phyloP scores from a whole-genome alignment of 805 yeast genomes.

The Sugiyamaella qingdaonensis region DNA sequence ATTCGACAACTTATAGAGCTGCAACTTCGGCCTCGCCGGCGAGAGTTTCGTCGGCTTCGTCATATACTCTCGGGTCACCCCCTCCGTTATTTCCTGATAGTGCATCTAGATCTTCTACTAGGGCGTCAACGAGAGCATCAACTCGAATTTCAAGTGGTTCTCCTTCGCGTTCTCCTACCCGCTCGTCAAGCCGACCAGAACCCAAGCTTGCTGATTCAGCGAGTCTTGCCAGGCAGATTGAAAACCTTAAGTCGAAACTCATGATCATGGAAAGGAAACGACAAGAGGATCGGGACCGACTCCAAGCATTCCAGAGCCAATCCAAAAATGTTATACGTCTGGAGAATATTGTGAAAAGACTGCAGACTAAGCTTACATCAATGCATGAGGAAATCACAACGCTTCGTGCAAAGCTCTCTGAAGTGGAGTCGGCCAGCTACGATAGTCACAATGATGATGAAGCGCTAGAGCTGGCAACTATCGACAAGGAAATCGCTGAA shows the following conservation, averaged over 20 bases:
- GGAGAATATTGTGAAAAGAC: slow-evolving; percentile 28
- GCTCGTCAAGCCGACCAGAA: neutral
- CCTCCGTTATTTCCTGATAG: neutral
- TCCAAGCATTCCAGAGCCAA: slow-evolving; percentile 21
- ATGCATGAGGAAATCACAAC: slow-evolving; percentile 29
- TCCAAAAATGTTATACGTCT: slow-evolving; percentile 22
- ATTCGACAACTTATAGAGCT: neutral
- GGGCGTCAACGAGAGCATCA: neutral
- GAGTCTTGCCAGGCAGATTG: slow-evolving; percentile 19
- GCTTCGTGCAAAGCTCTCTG: slow-evolving; percentile 19
- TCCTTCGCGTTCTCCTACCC: slow-evolving; percentile 1
- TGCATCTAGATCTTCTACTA: neutral
- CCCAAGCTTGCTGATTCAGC: neutral
- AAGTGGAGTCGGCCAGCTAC: slow-evolving; percentile 20
- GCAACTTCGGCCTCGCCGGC: neutral
- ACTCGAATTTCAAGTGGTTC: slow-evolving; percentile 5
- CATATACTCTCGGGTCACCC: neutral
- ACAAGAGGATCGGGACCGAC: slow-evolving; percentile 24
- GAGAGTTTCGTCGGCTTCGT: neutral
- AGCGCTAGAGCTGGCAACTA: slow-evolving; percentile 30
- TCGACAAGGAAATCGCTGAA: slow-evolving; percentile 37
- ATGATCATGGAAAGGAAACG: slow-evolving; percentile 25
- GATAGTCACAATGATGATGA: slow-evolving; percentile 24
- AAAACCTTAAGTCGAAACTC: slow-evolving; percentile 23
- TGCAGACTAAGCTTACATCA: slow-evolving; percentile 29